Conservation (phyloP, 2,329 filamentous ascomycete species). For the Venturia oleaginea region DNA sequence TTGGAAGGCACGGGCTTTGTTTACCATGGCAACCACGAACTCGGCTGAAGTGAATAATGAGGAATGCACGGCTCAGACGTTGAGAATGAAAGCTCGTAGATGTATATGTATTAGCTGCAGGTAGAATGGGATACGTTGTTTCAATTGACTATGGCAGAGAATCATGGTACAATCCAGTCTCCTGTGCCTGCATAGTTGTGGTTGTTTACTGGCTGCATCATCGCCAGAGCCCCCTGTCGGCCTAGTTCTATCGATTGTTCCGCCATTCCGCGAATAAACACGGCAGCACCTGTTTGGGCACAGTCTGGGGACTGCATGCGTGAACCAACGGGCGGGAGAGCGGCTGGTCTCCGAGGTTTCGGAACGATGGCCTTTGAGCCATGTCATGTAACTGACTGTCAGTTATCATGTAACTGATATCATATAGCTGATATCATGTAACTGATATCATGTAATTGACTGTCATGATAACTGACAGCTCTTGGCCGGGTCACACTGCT, state of each 20-base stretch:
- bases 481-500: background rate
- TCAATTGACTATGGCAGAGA: background rate
- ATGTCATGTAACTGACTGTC: too few relatives aligned
- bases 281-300: background rate
- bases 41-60: background rate
- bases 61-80: background rate
- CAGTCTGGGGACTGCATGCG: background rate
- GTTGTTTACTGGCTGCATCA: conserved; percentile 4
- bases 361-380: background rate
- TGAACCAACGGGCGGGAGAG: background rate
- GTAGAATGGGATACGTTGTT: background rate
- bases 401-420: too few relatives aligned
- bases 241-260: background rate
- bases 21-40: background rate
- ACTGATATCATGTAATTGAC: too few relatives aligned
- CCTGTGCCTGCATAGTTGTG: background rate
- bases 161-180: background rate
- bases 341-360: background rate
- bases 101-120: background rate
- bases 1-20: background rate
- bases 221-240: background rate
- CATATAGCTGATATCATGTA: too few relatives aligned
- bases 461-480: background rate
- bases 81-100: background rate
- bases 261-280: background rate